Evolutionary conservation across 2,329 filamentous ascomycete species (phyloP).

Genomic region (Onygenales sp.): DNA sequence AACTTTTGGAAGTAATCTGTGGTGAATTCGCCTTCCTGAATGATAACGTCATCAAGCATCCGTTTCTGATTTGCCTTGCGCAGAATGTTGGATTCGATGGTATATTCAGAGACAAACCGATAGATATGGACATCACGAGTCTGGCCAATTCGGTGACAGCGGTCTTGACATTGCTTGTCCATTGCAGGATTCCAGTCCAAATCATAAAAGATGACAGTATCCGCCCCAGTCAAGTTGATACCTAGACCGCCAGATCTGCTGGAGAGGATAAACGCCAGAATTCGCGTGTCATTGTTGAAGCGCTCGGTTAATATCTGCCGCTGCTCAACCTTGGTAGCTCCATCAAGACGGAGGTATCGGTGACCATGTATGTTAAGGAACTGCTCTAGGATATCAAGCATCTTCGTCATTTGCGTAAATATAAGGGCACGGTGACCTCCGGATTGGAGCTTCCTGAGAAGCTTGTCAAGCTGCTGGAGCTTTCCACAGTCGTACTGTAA

Average conservation of each 20-base stretch:
- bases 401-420: slow-evolving; percentile 99
- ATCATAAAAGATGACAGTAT: slow-evolving; percentile 98
- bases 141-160: slow-evolving; percentile 93
- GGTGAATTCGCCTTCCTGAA: slow-evolving; percentile 95
- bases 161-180: slow-evolving; percentile 98
- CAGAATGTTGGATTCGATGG: slow-evolving; percentile 95
- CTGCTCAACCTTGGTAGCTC: slow-evolving; percentile 92
- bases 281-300: slow-evolving; percentile 90
- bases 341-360: slow-evolving; percentile 91
- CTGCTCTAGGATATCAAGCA: slow-evolving; percentile 91
- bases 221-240: slow-evolving; percentile 92
- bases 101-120: slow-evolving; percentile 83
- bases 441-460: slow-evolving; percentile 77
- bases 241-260: slow-evolving; percentile 89
- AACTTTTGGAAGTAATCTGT: slow-evolving; percentile 89
- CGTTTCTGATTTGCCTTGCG: slow-evolving; percentile 96
- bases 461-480: slow-evolving; percentile 75
- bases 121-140: slow-evolving; percentile 98
- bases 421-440: slow-evolving; percentile 91
- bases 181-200: slow-evolving; percentile 99
- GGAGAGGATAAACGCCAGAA: slow-evolving; percentile 90
- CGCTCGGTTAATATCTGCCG: slow-evolving; percentile 90
- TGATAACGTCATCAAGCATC: slow-evolving; percentile 94
- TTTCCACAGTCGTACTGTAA: slow-evolving; percentile 97
- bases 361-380: slow-evolving; percentile 97